Base-by-base conservation (phyloP, 768 basidiomycete species). In the Psilocybe subaeruginosa region DNA sequence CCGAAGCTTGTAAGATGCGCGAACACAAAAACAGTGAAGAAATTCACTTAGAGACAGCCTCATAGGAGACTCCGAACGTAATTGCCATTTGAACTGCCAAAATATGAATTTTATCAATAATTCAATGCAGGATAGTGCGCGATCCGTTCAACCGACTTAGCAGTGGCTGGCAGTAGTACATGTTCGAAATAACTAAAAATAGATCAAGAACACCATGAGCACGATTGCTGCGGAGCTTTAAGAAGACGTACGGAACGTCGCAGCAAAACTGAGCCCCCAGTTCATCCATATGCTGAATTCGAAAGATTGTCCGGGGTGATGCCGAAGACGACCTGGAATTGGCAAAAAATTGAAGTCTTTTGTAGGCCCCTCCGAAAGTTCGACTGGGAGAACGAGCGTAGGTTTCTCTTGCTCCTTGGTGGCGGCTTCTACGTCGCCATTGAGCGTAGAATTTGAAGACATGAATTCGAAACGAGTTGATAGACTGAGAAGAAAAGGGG, bases 121-220 rank as follows among this genome's bases (percentile, higher is more conserved):
- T 23, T 23, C 23, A 23, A 23, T 6, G 29, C 14, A 4, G 9
- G 31, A 37, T 11, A 37, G 1, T 37, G 9, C 5, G 19, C 17
- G 8, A 17, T 35, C 4, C 41, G n/a, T 11, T 19, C 33, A 64
- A 76, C 80, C 63, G 69, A 85, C 91, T 89, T 14, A 93, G 76
- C 64, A 94, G 70, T 0, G 92, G 92, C 74, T 91, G 90, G 60
- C 86, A 88, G 66, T 93, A 94, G 66, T 92, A 93, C 53, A 93
- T 69, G 67, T 93, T 93, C 16, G 85, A 82, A 16, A 86, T 85
- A 35, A 77, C 88, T 88, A 59, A 12, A 35, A 41, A 37, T 27
- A 45, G 46, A 46, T 9, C 8, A 54, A n/a, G 6, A 9, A 31
- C 8, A 8, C 12, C 17, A 19, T 14, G 9, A 12, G 8, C 6